Conservation (phyloP, 345 rosid genomes). For the Citrus sp. region DNA sequence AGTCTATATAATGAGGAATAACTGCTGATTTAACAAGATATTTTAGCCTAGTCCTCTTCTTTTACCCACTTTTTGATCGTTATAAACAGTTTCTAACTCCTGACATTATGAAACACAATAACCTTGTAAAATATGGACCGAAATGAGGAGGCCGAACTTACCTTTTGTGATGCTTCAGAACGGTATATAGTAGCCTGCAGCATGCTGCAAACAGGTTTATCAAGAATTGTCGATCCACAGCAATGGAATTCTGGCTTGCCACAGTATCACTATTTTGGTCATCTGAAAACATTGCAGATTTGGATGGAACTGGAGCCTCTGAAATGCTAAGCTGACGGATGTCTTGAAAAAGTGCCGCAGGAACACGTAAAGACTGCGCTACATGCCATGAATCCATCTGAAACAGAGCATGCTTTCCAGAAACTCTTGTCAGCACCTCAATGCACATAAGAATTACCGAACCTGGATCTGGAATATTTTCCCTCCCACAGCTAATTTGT, state of each 20-base stretch:
- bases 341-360: conserved; percentile 64
- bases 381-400: conserved; percentile 74
- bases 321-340: conserved; percentile 33
- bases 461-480: conserved; percentile 68
- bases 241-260: conserved; percentile 23
- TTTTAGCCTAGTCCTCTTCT: not conserved
- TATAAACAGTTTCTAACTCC: conserved; percentile 1
- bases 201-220: conserved; percentile 55
- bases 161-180: conserved; percentile 84
- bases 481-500: conserved; percentile 19
- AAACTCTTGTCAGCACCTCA: conserved; percentile 76
- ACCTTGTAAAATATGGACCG: not conserved
- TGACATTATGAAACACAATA: not conserved
- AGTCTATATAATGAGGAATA: not conserved
- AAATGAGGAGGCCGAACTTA: conserved; percentile 19
- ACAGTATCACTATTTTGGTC: conserved; percentile 23
- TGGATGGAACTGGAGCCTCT: conserved; percentile 26
- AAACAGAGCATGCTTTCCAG: conserved; percentile 65
- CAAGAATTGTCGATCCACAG: conserved; percentile 54
- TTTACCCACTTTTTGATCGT: not conserved
- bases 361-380: conserved; percentile 62
- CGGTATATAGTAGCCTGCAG: conserved; percentile 68
- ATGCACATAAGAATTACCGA: conserved; percentile 84
- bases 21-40: not conserved
- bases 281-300: conserved; percentile 13